Conservation (phyloP, 495 filamentous ascomycete genomes). For the Neurospora sp. region DNA sequence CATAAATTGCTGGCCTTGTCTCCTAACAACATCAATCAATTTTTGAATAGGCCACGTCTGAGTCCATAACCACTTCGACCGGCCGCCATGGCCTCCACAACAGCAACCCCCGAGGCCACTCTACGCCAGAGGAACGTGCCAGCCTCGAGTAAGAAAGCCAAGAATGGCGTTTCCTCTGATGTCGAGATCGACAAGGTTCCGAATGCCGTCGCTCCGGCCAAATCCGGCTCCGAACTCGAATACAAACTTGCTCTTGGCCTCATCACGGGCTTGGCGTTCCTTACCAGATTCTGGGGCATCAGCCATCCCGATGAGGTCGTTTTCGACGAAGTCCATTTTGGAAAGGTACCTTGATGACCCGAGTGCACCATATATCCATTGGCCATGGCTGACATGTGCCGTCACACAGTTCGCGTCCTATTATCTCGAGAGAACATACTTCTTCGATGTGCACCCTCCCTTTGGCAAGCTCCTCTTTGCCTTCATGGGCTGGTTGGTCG, state of each 20-base stretch:
- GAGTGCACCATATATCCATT: neutral
- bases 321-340: constrained; percentile 99
- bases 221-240: constrained; percentile 53
- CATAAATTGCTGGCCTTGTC: neutral
- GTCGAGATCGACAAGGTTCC: constrained; percentile 36
- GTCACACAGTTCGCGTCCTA: constrained; percentile 75
- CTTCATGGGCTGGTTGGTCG: constrained; percentile 89
- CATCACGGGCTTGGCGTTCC: constrained; percentile 75
- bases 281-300: constrained; percentile 91
- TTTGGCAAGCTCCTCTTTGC: constrained; percentile 89
- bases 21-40: neutral
- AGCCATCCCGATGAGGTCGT: constrained; percentile 92
- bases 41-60: neutral
- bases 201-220: constrained; percentile 15
- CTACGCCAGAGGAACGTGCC: constrained; percentile 45
- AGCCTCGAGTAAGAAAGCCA: constrained; percentile 35
- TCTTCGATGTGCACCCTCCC: constrained; percentile 99
- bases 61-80: constrained; percentile 6
- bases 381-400: constrained; percentile 2
- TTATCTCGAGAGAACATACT: constrained; percentile 95
- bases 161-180: constrained; percentile 29
- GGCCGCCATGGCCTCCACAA: constrained; percentile 25
- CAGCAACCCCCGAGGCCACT: constrained; percentile 35
- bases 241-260: constrained; percentile 73
- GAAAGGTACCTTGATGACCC: constrained; percentile 51